Base-by-base conservation (phyloP, 2,329 filamentous ascomycete species). In the Neofusicoccum kwambonambiense region DNA sequence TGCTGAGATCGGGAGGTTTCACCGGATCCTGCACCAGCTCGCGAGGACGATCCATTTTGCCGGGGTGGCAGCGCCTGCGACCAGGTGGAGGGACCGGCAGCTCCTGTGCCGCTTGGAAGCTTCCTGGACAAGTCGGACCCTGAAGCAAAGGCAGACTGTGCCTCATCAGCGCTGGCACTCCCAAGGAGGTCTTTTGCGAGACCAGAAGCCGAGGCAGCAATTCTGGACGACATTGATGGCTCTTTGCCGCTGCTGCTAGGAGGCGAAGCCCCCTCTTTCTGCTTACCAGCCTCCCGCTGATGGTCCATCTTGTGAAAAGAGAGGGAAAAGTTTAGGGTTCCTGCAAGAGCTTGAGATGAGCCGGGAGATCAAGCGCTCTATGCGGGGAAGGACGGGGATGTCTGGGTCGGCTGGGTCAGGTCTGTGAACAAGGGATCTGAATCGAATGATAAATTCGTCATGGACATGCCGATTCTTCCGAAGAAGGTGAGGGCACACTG, bases 181-280 rank as follows among this genome's bases (percentile, higher is more conserved):
- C 66, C 66, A 15, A 67, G 42, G 4, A 64, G 17, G 41, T 67
- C 62, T 31, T 51, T 66, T n/a, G 67, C 67, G 22, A 70, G 62
- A 15, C 62, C 64, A 8, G 68, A 65, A 34, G 69, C 66, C 12
- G 68, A 69, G 11, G 65, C 52, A 22, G 64, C 58, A 31, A 70
- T 67, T 54, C 65, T 65, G 42, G 69, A 69, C 31, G 67, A 52
- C 17, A 70, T 51, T 1, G 66, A 64, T 12, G 61, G 44, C 45
- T 64, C 56, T 57, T 65, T 65, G 34, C 64, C 64, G 42, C 66
- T 67, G 17, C 66, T 41, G 39, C 49, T 27, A 44, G 60, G 45
- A 34, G 63, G 45, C 42, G 45, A 45, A 47, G 63, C 39, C 11
- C 19, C 54, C 17, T 61, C 35, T 12, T 61, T n/a, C 34, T 54